phyloP scores from a whole-genome alignment of 2,329 filamentous ascomycete genomes.

The Trichoderma citrinoviride region DNA sequence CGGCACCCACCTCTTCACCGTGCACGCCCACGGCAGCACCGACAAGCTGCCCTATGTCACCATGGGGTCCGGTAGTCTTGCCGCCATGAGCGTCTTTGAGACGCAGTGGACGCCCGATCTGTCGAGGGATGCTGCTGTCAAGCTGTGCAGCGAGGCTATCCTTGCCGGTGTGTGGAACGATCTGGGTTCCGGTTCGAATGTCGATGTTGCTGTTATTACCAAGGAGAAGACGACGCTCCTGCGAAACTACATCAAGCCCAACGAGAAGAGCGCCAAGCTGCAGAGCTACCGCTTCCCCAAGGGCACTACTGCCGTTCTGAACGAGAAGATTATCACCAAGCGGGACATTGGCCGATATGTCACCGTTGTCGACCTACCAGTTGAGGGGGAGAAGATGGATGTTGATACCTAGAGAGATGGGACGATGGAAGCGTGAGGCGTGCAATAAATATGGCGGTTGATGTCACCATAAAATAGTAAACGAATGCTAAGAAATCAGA shows the following conservation, averaged over 20 bases:
- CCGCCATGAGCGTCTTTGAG: conserved; percentile 98
- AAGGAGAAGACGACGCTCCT: conserved; percentile 90
- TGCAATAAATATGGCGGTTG: neutral
- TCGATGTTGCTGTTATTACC: conserved; percentile 94
- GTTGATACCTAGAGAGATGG: conserved; percentile 51
- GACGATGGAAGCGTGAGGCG: neutral
- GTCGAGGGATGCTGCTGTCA: conserved; percentile 76
- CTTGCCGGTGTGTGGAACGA: conserved; percentile 98
- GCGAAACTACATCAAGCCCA: conserved; percentile 90
- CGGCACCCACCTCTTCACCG: conserved; percentile 91
- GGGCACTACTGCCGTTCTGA: conserved; percentile 93
- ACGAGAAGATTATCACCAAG: conserved; percentile 93
- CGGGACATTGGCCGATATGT: conserved; percentile 94
- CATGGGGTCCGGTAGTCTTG: conserved; percentile 94
- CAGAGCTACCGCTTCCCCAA: conserved; percentile 87
- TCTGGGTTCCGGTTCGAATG: conserved; percentile 92
- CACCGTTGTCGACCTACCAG: conserved; percentile 79
- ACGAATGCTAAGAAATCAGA: conserved; percentile 12
- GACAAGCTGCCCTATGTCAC: conserved; percentile 99
- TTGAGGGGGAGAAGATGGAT: conserved; percentile 68
- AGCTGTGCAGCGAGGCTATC: conserved; percentile 81
- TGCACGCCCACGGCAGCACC: conserved; percentile 96
- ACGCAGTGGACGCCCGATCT: conserved; percentile 84
- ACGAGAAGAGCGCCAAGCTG: conserved; percentile 86
- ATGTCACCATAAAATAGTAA: conserved; percentile 1